These are phyloP conservation scores for Ilex aquifolium DNA, from an alignment of 257 asterid species.

Conservation along the genomic window DNA sequence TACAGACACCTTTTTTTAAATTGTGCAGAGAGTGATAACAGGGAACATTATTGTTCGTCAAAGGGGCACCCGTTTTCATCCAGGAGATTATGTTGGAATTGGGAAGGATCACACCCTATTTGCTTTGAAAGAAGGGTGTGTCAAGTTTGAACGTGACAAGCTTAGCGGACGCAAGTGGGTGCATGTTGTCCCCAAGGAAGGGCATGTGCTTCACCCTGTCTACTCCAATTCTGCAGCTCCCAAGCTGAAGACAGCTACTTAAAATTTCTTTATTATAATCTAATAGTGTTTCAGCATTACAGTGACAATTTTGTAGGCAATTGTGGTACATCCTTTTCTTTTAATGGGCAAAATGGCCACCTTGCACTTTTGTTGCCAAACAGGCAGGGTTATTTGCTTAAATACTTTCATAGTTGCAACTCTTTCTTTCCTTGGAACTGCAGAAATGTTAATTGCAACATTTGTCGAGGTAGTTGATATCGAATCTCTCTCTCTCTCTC, in stretches of 20 bases:
- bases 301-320: too few species aligned
- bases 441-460: too few species aligned
- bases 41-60: constrained; percentile 93
- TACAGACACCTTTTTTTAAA: constrained; percentile 1
- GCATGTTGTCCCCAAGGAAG: constrained; percentile 89
- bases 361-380: too few species aligned
- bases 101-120: constrained; percentile 90
- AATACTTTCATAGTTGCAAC: too few species aligned
- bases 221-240: constrained; percentile 38
- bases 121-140: constrained; percentile 80
- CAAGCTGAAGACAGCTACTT: constrained; percentile 42
- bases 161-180: constrained; percentile 89
- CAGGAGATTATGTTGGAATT: constrained; percentile 77
- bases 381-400: too few species aligned
- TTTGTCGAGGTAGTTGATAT: too few species aligned
- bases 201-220: constrained; percentile 63
- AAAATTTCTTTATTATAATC: constrained; percentile 6
- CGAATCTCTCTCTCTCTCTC: too few species aligned
- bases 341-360: too few species aligned
- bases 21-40: constrained; percentile 73
- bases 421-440: too few species aligned
- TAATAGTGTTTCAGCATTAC: too few species aligned
- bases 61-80: constrained; percentile 94
- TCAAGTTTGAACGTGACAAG: constrained; percentile 73
- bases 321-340: too few species aligned